Percentiles rank a stretch among this genome's conserved stretches.
Evolutionary conservation across 1,139 yeast species (phyloP).

Genomic region (Candida neerlandica): DNA sequence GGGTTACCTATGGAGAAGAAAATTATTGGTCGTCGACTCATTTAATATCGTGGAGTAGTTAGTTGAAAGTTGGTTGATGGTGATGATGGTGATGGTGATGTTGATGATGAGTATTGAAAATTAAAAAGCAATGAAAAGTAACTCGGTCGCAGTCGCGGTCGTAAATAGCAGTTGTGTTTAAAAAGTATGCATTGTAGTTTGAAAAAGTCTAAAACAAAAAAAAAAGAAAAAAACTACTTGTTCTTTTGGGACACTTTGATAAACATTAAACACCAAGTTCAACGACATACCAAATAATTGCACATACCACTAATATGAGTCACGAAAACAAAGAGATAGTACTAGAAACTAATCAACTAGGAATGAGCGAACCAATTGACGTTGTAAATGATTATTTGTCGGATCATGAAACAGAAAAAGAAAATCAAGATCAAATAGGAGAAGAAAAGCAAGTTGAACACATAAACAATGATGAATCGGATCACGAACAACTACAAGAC

Average conservation of each 20-base stretch:
- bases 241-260: background rate
- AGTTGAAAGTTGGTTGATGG: background rate
- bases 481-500: constrained; percentile 5
- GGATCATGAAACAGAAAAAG: constrained; percentile 5
- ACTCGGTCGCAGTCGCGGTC: no score
- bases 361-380: background rate
- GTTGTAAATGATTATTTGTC: background rate
- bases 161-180: background rate
- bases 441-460: background rate
- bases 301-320: no score
- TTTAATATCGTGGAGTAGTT: background rate
- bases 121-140: background rate
- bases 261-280: background rate
- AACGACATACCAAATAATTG: no score
- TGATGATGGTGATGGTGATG: background rate
- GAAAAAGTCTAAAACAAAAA: background rate
- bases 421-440: constrained; percentile 3
- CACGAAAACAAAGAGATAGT: background rate
- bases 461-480: constrained; percentile 6
- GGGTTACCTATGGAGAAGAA: constrained; percentile 49
- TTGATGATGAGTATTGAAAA: background rate
- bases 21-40: constrained; percentile 18
- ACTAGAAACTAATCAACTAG: background rate
- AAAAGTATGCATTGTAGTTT: background rate
- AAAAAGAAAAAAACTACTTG: background rate